Evolutionary conservation across 306 rosid genomes (phyloP).

Genomic region (Bauhinia variegata): DNA sequence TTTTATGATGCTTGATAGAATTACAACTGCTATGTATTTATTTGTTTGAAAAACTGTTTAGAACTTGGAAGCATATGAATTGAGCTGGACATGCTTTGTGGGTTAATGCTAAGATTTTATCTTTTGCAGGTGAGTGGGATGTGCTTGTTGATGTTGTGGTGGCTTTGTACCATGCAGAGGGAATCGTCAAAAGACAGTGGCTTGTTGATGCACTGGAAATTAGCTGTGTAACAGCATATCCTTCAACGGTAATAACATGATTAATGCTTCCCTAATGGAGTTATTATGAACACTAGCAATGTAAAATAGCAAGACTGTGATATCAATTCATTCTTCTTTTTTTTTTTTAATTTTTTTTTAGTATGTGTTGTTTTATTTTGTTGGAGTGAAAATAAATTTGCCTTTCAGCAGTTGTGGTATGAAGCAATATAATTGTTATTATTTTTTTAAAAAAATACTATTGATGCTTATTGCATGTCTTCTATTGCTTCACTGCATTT

Average conservation of each 20-base stretch:
- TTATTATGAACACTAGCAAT: slow-evolving; percentile 13
- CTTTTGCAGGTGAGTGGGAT: slow-evolving; percentile 75
- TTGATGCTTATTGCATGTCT: slow-evolving; percentile 2
- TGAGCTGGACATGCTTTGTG: slow-evolving; percentile 25
- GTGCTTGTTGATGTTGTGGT: slow-evolving; percentile 76
- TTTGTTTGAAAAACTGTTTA: slow-evolving; percentile 5
- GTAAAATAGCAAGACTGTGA: neutral
- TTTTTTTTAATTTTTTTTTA: neutral
- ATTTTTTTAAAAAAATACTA: too few species aligned
- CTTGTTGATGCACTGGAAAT: slow-evolving; percentile 79
- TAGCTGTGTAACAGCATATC: slow-evolving; percentile 80
- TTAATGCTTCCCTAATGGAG: slow-evolving; percentile 20
- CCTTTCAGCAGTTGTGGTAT: neutral
- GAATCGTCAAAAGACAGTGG: slow-evolving; percentile 78
- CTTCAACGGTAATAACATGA: slow-evolving; percentile 69
- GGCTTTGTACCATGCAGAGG: slow-evolving; percentile 79
- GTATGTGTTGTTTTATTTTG: neutral
- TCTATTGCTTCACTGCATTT: slow-evolving; percentile 6
- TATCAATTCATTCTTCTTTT: neutral
- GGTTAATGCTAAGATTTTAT: slow-evolving; percentile 27
- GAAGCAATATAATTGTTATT: neutral
- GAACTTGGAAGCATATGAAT: slow-evolving; percentile 32
- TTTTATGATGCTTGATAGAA: slow-evolving; percentile 19
- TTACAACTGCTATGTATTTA: slow-evolving; percentile 14
- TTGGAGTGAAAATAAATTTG: neutral